These are phyloP conservation scores for Rhodosporidiobolus sp. DNA, from an alignment of 768 basidiomycete species.

Conservation along the genomic window DNA sequence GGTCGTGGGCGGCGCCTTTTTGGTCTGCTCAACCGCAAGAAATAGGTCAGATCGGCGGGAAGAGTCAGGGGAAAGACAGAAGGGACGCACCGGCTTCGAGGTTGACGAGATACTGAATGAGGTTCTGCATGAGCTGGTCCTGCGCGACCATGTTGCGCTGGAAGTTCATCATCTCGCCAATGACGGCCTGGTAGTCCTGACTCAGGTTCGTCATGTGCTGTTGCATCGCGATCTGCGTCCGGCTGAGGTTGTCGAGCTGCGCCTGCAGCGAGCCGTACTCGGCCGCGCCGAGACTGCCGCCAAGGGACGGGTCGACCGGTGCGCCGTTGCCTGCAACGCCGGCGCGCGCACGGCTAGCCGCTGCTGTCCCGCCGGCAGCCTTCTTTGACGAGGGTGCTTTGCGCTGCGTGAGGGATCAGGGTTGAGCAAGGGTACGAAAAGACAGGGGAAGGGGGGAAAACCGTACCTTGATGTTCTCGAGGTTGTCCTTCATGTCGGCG, in stretches of 20 bases:
- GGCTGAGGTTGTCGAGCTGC: conserved; percentile 56
- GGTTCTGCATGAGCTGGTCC: conserved; percentile 74
- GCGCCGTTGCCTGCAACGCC: not conserved
- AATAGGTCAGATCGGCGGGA: not conserved
- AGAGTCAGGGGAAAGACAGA: not conserved
- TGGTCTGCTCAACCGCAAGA: conserved; percentile 25
- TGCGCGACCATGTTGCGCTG: conserved; percentile 76
- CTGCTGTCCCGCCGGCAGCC: not conserved
- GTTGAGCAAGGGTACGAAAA: not conserved
- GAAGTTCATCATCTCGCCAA: conserved; percentile 68
- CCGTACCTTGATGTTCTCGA: conserved; percentile 58
- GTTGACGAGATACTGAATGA: conserved; percentile 77
- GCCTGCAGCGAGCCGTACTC: conserved; percentile 52
- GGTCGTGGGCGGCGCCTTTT: conserved; percentile 27
- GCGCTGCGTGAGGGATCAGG: conserved; percentile 5
- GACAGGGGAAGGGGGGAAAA: not conserved
- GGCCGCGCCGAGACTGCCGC: conserved; percentile 29
- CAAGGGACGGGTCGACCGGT: conserved; percentile 7
- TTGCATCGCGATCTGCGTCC: conserved; percentile 57
- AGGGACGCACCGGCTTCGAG: conserved; percentile 59
- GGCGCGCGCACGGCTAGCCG: not conserved
- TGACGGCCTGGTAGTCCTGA: conserved; percentile 64
- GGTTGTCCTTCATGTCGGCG: conserved; percentile 57
- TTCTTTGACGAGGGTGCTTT: conserved; percentile 26
- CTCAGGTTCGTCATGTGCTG: conserved; percentile 61